Evolutionary conservation across 306 rosid species (phyloP).

Genomic region (Acmispon strigosus): DNA sequence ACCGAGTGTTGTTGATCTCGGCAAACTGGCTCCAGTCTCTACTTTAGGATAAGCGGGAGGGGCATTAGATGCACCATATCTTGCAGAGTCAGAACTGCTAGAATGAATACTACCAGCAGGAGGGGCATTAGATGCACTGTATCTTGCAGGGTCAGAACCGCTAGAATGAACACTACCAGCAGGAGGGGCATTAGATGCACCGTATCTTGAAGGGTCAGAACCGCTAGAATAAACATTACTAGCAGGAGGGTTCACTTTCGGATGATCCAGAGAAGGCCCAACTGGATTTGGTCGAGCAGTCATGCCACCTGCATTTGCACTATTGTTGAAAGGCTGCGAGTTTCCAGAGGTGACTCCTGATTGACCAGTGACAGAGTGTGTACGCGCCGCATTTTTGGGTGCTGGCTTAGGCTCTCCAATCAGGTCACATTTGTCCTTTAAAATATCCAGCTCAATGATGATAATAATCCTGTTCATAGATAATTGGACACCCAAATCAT

Average conservation of each 20-base stretch:
- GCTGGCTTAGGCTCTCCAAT: constrained; percentile 54
- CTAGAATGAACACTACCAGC: constrained; percentile 29
- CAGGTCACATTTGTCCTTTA: constrained; percentile 48
- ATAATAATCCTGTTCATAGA: constrained; percentile 59
- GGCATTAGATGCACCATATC: constrained; percentile 31
- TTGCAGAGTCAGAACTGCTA: constrained; percentile 27
- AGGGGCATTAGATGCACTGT: constrained; percentile 16
- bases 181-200: constrained; percentile 15
- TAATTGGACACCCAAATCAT: constrained; percentile 2
- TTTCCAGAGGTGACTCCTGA: constrained; percentile 32
- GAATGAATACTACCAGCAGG: constrained; percentile 24
- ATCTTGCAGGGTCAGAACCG: constrained; percentile 37
- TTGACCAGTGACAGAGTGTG: constrained; percentile 26
- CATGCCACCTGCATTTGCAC: constrained; percentile 24
- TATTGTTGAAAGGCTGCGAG: constrained; percentile 26
- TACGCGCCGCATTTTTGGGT: constrained; percentile 17
- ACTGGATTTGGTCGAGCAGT: constrained; percentile 31
- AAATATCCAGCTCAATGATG: constrained; percentile 55
- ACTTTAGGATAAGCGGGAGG: constrained; percentile 29
- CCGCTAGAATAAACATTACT: constrained; percentile 29
- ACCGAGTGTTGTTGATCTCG: constrained; percentile 25
- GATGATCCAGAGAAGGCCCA: constrained; percentile 31
- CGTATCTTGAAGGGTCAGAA: constrained; percentile 38
- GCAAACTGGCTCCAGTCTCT: constrained; percentile 29
- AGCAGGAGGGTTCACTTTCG: constrained; percentile 33